Percentiles rank a stretch among this genome's conserved stretches.
Evolutionary conservation across 805 yeast genomes (phyloP).

Genomic region (Schwanniomyces occidentalis): DNA sequence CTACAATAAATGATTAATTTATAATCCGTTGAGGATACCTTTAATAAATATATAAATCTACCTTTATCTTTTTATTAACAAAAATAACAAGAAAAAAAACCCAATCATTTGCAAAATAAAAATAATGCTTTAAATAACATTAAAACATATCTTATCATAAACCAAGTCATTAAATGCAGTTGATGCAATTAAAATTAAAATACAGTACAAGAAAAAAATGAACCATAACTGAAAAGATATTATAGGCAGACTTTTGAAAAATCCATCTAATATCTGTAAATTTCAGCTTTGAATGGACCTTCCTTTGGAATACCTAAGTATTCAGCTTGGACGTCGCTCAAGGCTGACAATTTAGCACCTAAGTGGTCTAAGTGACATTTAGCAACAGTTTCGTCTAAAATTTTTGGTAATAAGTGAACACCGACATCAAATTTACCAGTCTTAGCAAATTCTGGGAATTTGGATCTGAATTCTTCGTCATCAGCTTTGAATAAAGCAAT

Average conservation of each 20-base stretch:
- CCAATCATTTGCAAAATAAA: slow-evolving; percentile 15
- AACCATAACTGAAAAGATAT: slow-evolving; percentile 8
- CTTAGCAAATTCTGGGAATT: slow-evolving; percentile 87
- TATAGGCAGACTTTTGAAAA: slow-evolving; percentile 14
- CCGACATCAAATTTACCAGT: slow-evolving; percentile 88
- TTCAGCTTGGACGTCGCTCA: slow-evolving; percentile 82
- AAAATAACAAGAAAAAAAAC: slow-evolving; percentile 19
- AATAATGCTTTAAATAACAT: no score
- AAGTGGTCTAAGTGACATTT: slow-evolving; percentile 93
- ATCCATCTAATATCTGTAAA: slow-evolving; percentile 85
- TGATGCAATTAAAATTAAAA: slow-evolving; percentile 40
- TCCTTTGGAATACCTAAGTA: slow-evolving; percentile 87
- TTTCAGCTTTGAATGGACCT: slow-evolving; percentile 98
- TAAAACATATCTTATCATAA: slow-evolving; percentile 14
- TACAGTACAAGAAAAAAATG: slow-evolving; percentile 15
- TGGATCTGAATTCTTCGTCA: slow-evolving; percentile 74
- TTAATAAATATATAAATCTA: slow-evolving; percentile 27
- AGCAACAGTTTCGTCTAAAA: slow-evolving; percentile 98
- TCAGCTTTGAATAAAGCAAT: slow-evolving; percentile 92
- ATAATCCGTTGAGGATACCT: slow-evolving; percentile 45
- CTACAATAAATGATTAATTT: no score
- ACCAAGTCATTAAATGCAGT: slow-evolving; percentile 44
- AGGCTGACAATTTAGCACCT: slow-evolving; percentile 81
- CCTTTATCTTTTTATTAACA: slow-evolving; percentile 23
- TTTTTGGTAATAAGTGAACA: slow-evolving; percentile 96